Evolutionary conservation across 2,329 filamentous ascomycete species (phyloP).

Genomic region (Fusarium foetens): DNA sequence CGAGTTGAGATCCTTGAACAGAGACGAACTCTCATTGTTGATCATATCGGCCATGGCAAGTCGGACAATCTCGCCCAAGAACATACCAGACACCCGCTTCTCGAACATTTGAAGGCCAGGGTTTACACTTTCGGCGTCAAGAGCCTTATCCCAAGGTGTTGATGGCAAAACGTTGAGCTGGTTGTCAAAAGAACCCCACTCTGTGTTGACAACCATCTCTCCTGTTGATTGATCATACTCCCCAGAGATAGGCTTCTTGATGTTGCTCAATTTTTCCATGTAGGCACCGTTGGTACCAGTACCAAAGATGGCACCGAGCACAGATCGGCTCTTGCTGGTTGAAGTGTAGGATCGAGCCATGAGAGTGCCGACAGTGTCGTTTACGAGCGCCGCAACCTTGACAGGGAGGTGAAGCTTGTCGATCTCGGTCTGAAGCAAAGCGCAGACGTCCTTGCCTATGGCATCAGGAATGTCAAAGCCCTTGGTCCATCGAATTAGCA

Average conservation of each 20-base stretch:
- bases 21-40: conserved; percentile 70
- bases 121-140: conserved; percentile 86
- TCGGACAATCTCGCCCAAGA: conserved; percentile 92
- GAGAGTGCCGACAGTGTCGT: conserved; percentile 96
- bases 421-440: conserved; percentile 87
- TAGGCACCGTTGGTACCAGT: conserved; percentile 98
- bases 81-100: conserved; percentile 98
- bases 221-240: conserved; percentile 83
- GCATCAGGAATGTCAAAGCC: conserved; percentile 97
- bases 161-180: conserved; percentile 86
- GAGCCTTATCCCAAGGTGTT: conserved; percentile 81
- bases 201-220: conserved; percentile 97
- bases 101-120: conserved; percentile 99
- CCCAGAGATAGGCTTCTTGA: conserved; percentile 79
- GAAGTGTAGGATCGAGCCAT: conserved; percentile 98
- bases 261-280: conserved; percentile 87
- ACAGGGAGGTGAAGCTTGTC: conserved; percentile 88
- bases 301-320: conserved; percentile 97
- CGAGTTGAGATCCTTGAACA: conserved; percentile 82
- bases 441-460: conserved; percentile 93
- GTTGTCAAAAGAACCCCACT: conserved; percentile 99
- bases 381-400: conserved; percentile 93
- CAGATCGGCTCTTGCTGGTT: conserved; percentile 83
- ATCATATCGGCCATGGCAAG: conserved; percentile 78
- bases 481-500: conserved; percentile 97